Evolutionary conservation across 306 rosid species (phyloP).

Genomic region (Vigna angularis): DNA sequence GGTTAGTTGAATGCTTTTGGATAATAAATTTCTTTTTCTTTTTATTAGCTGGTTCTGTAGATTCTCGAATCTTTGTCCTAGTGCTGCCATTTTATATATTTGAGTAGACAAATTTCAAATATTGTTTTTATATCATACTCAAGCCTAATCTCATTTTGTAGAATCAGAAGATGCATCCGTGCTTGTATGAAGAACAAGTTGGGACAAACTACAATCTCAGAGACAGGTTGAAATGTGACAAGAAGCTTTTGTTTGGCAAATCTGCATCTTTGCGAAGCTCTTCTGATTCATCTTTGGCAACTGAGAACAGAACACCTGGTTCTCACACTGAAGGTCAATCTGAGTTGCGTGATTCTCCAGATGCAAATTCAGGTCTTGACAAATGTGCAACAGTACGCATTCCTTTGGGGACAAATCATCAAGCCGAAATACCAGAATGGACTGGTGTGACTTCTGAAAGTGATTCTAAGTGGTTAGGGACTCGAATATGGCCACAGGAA

Average conservation of each 20-base stretch:
- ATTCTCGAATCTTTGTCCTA: slow-evolving; percentile 13
- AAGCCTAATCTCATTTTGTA: slow-evolving; percentile 53
- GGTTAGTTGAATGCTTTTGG: slow-evolving; percentile 11
- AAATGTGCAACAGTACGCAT: slow-evolving; percentile 32
- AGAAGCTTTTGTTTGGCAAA: slow-evolving; percentile 44
- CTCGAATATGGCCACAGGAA: slow-evolving; percentile 67
- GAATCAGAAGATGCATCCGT: slow-evolving; percentile 77
- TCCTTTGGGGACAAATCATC: slow-evolving; percentile 57
- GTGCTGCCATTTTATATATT: slow-evolving; percentile 27
- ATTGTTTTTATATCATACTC: slow-evolving; percentile 24
- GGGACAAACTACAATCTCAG: slow-evolving; percentile 68
- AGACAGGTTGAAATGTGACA: slow-evolving; percentile 56
- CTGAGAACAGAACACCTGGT: slow-evolving; percentile 41
- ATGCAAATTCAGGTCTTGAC: slow-evolving; percentile 26
- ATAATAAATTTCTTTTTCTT: slow-evolving; percentile 8
- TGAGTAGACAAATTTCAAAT: not conserved
- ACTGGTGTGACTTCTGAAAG: slow-evolving; percentile 57
- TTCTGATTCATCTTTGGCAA: slow-evolving; percentile 46
- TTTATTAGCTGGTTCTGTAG: slow-evolving; percentile 14
- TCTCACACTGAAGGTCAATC: slow-evolving; percentile 37
- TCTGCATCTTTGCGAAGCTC: slow-evolving; percentile 34
- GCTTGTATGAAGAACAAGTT: slow-evolving; percentile 66
- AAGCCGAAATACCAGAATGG: slow-evolving; percentile 79
- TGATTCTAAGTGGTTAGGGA: slow-evolving; percentile 81
- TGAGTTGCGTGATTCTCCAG: slow-evolving; percentile 39